Conservation (phyloP, 1,139 yeast genomes). For the Saccharomyces hybrid region DNA sequence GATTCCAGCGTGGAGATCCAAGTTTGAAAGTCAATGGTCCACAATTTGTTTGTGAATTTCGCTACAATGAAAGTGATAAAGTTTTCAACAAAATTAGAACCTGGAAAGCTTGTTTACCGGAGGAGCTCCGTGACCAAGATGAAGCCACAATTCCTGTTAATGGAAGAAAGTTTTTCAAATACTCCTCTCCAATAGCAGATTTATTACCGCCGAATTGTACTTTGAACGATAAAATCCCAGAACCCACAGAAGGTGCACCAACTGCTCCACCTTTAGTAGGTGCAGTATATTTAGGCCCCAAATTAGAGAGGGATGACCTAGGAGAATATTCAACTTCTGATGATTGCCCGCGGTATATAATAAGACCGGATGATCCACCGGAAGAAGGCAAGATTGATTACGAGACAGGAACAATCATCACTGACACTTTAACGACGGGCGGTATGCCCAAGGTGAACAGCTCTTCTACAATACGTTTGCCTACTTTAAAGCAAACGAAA, state of each 20-base stretch:
- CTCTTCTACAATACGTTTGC: slow-evolving; percentile 17
- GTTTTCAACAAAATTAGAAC: slow-evolving; percentile 91
- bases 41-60: slow-evolving; percentile 86
- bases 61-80: slow-evolving; percentile 86
- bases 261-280: slow-evolving; percentile 91
- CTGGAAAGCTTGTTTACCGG: slow-evolving; percentile 98
- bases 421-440: slow-evolving; percentile 19
- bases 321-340: slow-evolving; percentile 61
- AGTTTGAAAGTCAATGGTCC: slow-evolving; percentile 73
- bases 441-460: slow-evolving; percentile 17
- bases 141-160: slow-evolving; percentile 69
- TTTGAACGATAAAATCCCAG: slow-evolving; percentile 67
- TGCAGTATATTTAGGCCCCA: slow-evolving; percentile 74
- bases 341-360: slow-evolving; percentile 55
- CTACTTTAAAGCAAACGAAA: slow-evolving; percentile 16
- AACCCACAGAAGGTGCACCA: slow-evolving; percentile 65
- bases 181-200: slow-evolving; percentile 76
- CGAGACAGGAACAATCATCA: slow-evolving; percentile 27
- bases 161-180: slow-evolving; percentile 55
- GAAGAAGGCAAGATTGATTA: slow-evolving; percentile 31
- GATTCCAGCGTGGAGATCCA: slow-evolving; percentile 94
- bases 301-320: slow-evolving; percentile 66
- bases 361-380: slow-evolving; percentile 37
- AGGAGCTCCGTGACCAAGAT: slow-evolving; percentile 79
- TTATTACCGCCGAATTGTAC: slow-evolving; percentile 68